phyloP scores from a whole-genome alignment of 495 filamentous ascomycete genomes.

The Cryomyces antarcticus region DNA sequence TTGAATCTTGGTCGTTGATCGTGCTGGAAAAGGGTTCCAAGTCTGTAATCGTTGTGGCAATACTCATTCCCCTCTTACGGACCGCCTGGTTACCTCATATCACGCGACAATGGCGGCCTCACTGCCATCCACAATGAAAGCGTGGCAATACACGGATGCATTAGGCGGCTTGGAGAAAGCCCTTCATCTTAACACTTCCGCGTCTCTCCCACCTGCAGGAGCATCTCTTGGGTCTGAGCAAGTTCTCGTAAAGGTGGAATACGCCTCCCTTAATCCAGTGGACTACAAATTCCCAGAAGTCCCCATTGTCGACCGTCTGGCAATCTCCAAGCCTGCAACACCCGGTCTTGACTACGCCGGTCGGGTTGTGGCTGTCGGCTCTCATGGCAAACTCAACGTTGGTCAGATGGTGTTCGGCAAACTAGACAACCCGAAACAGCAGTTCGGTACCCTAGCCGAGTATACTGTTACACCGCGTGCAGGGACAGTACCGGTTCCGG shows the following conservation, averaged over 20 bases:
- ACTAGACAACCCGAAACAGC: constrained; percentile 10
- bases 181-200: constrained; percentile 26
- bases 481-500: constrained; percentile 22
- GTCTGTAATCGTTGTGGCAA: too few relatives aligned
- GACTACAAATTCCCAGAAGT: constrained; percentile 51
- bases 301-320: constrained; percentile 19
- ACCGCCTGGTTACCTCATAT: too few relatives aligned
- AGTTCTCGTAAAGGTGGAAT: constrained; percentile 35
- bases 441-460: constrained; percentile 33
- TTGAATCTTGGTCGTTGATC: too few relatives aligned
- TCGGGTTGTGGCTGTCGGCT: constrained; percentile 27
- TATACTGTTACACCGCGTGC: constrained; percentile 22
- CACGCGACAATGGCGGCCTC: neutral
- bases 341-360: constrained; percentile 48
- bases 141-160: constrained; percentile 38
- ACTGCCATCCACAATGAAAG: constrained; percentile 26
- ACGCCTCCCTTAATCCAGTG: constrained; percentile 40
- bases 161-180: constrained; percentile 33
- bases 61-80: too few relatives aligned
- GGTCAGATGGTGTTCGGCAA: constrained; percentile 41
- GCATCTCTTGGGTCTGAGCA: constrained; percentile 23
- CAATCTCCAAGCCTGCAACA: constrained; percentile 28
- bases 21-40: too few relatives aligned
- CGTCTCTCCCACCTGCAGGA: constrained; percentile 20
- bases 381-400: constrained; percentile 18